Base-by-base conservation (phyloP, 176 grass and related monocot species). In the Carex littledalei region DNA sequence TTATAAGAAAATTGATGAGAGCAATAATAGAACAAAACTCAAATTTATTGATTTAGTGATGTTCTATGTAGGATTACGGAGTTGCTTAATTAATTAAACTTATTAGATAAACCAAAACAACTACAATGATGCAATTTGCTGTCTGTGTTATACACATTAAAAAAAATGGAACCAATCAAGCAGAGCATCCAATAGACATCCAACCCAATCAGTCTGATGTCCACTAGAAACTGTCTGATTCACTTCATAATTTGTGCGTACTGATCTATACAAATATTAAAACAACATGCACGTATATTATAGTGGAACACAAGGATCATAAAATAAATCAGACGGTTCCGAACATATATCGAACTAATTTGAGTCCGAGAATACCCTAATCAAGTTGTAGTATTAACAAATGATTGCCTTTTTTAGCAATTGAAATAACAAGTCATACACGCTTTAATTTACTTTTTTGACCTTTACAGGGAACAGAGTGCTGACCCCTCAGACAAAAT, bases 361-460 rank as follows among this genome's bases (percentile, higher is more conserved):
- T 35, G 34, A 35, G 2, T 35, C 34, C 34, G 29, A 29, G 26
- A 26, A 26, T 26, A 26, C 29, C 13, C 63, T 65, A 66, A 66
- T 66, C 3, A 66, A 66, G 10, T 10, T 14, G 22, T 66, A 66
- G 11, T 66, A 73, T 49, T 74, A 52, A 10, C 43, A 53, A 75
- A 75, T 75, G 45, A 52, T 75, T 75, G 45, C 20, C 20, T 18
- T 13, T 50, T 53, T 53, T 52, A 26, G 43, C 18, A 75, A 75
- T 75, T 22, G 9, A 43, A 53, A 24, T 52, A 15, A 54, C 34
- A 34, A 16, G 20, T 54, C 47, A 15, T 52, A 53, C 72, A 54
- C 43, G 72, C 72, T 53, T 76, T n/a, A n/a, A n/a, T n/a, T 39
- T 54, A 76, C 47, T 16, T 76, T 72, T 54, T 76, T 54, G 72